Base-by-base conservation (phyloP, 129 eudicot genomes). In the Saposhnikovia divaricata region DNA sequence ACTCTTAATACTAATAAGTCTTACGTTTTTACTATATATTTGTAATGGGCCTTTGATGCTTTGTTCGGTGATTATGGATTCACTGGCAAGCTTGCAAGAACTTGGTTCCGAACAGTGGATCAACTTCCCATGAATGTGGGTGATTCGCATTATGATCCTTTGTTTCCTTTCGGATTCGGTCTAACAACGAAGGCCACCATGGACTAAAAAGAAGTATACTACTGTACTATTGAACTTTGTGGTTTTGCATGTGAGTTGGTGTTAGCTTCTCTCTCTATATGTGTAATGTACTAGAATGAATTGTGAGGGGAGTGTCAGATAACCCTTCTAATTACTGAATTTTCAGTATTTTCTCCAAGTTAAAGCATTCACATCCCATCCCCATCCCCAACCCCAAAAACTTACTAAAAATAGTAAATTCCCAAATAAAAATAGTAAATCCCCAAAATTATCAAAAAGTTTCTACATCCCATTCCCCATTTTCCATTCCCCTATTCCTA, bases 71-170 rank as follows among this genome's bases (percentile, higher is more conserved):
- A 88, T 45, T 85, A 82, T 43, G 91, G 87, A 4, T 88, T 88
- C 27, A 85, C 84, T 0, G 91, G 87, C 9, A 88, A 83, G 68
- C 86, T 85, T 9, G 46, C 89, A 1, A 75, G 91, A 59, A 85
- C 89, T 39, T 88, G 91, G 91, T 88, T 87, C 76, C 81, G 73
- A 77, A 71, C 46, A 9, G 91, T 87, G 37, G 85, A 87, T 80
- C 90, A 87, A 77, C 86, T 87, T 2, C 90, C 90, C 0, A 87
- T 85, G 91, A 87, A 87, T 48, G 86, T 82, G 6, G 91, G 91
- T 0, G 91, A 87, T 83, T 25, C 79, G 0, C 85, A 84, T 76
- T 79, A 81, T 47, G 83, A n/a, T n/a, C n/a, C n/a, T n/a, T n/a
- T n/a, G n/a, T n/a, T n/a, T n/a, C n/a, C n/a, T n/a, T n/a, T n/a